Base-by-base conservation (phyloP, 306 rosid species). In the Dryas drummondii region DNA sequence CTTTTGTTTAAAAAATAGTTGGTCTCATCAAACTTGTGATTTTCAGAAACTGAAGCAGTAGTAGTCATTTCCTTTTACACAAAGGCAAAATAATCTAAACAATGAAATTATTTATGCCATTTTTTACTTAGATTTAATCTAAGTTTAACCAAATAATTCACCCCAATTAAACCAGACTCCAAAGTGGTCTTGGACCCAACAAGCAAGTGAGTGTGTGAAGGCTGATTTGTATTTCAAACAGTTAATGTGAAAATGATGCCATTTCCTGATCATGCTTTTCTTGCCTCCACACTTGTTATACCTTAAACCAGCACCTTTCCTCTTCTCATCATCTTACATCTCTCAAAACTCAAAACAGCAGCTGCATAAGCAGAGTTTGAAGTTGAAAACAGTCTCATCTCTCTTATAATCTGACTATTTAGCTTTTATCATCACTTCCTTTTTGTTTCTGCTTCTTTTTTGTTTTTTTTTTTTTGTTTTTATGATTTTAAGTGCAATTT, bases 161-260 rank as follows among this genome's bases (percentile, higher is more conserved):
- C 96, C 97, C 46, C 62, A 84, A 79, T 91, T 64, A 59, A 82
- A 93, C 94, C 97, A 84, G 92, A 76, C 74, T 68, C 59, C 48
- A 76, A 80, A 68, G 12, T 71, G 81, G 77, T 59, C 74, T 58
- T 40, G 79, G 59, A 84, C 81, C 82, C 85, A 75, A 32, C 37
- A 32, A 74, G 76, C 84, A 80, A 78, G 85, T 80, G 76, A 84
- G 71, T 56, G 68, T 78, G 85, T 80, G 78, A 78, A 80, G 75
- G 54, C 54, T 75, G 17, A 65, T 82, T 67, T 83, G 80, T 77
- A 78, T 78, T 74, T 40, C 57, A 79, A 67, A 51, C 22, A 46
- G 80, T 83, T 78, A 58, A 72, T 79, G 79, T 67, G 72, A 81
- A 74, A 2, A 32, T 32, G 78, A 70, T 72, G 71, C 46, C 69